These are phyloP conservation scores for Botrytis sinoallii DNA, from an alignment of 2,329 filamentous ascomycete species.

Conservation along the genomic window DNA sequence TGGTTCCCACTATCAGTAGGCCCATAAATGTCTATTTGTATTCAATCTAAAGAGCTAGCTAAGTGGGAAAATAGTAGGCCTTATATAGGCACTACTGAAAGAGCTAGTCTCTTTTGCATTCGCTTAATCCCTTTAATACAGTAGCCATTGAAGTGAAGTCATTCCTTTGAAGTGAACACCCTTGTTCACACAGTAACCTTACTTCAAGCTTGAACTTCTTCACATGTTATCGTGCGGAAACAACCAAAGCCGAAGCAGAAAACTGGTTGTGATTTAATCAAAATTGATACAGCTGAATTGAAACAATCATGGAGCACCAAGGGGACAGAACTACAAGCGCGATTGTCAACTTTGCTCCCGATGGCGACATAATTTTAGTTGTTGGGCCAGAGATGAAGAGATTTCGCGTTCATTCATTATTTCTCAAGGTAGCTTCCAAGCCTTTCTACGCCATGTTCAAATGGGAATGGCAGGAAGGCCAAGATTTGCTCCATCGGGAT, in stretches of 20 bases:
- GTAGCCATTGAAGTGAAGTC: too few species aligned
- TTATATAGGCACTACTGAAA: too few species aligned
- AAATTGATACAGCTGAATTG: neutral
- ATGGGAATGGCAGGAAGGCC: conserved; percentile 19
- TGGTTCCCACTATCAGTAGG: too few species aligned
- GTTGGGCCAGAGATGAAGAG: conserved; percentile 22
- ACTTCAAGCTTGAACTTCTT: neutral
- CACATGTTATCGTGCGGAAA: neutral
- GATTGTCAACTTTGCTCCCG: conserved; percentile 19
- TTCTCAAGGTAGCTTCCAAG: conserved; percentile 24
- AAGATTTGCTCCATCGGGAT: conserved; percentile 16
- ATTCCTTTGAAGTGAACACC: too few species aligned
- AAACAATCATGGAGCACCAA: neutral
- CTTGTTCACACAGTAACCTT: neutral
- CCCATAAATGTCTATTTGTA: too few species aligned
- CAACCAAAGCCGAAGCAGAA: neutral
- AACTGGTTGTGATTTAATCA: neutral
- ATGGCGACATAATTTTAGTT: conserved; percentile 25
- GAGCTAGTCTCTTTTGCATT: too few species aligned
- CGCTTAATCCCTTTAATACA: too few species aligned
- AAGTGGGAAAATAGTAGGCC: too few species aligned
- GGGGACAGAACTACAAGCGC: neutral
- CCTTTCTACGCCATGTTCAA: conserved; percentile 25
- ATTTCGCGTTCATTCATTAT: conserved; percentile 22
- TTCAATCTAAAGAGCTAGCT: too few species aligned